Base-by-base conservation (phyloP, 202 grass and related monocot species). In the Elaeis oleifera region DNA sequence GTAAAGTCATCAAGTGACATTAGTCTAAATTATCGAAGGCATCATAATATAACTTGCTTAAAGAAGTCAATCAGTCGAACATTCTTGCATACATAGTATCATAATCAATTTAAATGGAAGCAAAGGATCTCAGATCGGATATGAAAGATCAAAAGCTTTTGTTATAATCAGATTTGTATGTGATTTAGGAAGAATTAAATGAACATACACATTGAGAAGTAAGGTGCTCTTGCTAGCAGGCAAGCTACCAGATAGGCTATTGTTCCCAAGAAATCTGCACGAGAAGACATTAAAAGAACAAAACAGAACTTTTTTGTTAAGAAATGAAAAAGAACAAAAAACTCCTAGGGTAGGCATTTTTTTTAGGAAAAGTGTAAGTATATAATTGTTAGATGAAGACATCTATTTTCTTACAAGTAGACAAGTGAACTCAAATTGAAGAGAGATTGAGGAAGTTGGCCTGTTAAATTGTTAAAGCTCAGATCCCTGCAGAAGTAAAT, bases 401-500 rank as follows among this genome's bases (percentile, higher is more conserved):
- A 6, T 5, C 29, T 6, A 31, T 31, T 31, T 27, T 71, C 71
- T 81, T 75, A 81, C 78, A 76, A 65, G 60, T 76, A 65, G 1
- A 14, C 50, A 2, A 81, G 72, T 26, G 36, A 60, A 62, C 22
- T 75, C 71, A 81, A 69, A 58, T 6, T 60, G 66, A 81, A 81
- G 23, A 81, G 65, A 60, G 78, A 75, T 24, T 59, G 52, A 48
- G 78, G 72, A 49, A 81, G 22, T 69, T 71, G 57, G 19, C 78
- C 78, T 14, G 65, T 64, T 27, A 80, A 50, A 75, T 80, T 75
- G 65, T 80, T 80, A 39, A 80, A 80, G 55, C 78, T 80, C 51
- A 80, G 59, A 80, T 80, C 78, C 64, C 78, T 80, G 53, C 19
- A 51, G 51, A 32, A n/a, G 58, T 23, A 48, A 56, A 23, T 58